A percentile compares a stretch with the other conserved stretches of the same genome.
These are phyloP conservation scores for Asparagopsis taxiformis DNA, from an alignment of 31 red algal genomes.

Conservation along the genomic window DNA sequence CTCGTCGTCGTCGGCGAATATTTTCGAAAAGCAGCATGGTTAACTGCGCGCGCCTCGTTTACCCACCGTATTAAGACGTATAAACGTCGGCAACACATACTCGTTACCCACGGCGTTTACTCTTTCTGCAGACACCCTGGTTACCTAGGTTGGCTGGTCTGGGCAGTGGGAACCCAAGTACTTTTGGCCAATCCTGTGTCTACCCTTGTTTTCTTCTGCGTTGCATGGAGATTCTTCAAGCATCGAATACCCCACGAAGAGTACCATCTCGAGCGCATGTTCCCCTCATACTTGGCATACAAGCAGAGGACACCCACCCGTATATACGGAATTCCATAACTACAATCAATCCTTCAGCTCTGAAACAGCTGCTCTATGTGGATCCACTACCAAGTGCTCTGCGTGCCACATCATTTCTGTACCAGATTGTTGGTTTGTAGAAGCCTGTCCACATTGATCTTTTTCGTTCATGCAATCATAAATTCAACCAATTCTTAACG, in stretches of 20 bases:
- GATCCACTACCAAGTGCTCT: too few species aligned
- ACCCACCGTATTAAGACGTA: conserved; percentile 63
- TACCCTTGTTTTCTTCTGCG: conserved; percentile 37
- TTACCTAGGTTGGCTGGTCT: conserved; percentile 91
- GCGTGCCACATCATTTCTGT: too few species aligned
- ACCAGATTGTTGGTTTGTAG: too few species aligned
- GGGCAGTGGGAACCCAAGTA: conserved; percentile 80
- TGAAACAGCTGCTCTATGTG: too few species aligned
- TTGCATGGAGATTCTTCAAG: conserved; percentile 77
- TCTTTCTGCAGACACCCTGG: conserved; percentile 68
- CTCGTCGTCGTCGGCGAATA: conserved; percentile 54
- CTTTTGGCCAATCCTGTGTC: conserved; percentile 67
- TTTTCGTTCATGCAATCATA: too few species aligned
- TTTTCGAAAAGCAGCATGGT: conserved; percentile 71
- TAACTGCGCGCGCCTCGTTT: conserved; percentile 66
- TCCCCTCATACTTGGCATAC: conserved; percentile 55
- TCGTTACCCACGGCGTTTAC: conserved; percentile 83
- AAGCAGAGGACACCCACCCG: conserved; percentile 48
- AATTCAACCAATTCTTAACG: too few species aligned
- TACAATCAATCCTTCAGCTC: too few species aligned
- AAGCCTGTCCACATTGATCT: too few species aligned
- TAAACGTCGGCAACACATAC: conserved; percentile 29
- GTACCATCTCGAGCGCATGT: conserved; percentile 53
- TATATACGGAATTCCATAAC: conserved; percentile 75
- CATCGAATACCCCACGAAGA: conserved; percentile 85